These are phyloP conservation scores for Lactifluus pinguis DNA, from an alignment of 768 basidiomycete species.

Conservation along the genomic window DNA sequence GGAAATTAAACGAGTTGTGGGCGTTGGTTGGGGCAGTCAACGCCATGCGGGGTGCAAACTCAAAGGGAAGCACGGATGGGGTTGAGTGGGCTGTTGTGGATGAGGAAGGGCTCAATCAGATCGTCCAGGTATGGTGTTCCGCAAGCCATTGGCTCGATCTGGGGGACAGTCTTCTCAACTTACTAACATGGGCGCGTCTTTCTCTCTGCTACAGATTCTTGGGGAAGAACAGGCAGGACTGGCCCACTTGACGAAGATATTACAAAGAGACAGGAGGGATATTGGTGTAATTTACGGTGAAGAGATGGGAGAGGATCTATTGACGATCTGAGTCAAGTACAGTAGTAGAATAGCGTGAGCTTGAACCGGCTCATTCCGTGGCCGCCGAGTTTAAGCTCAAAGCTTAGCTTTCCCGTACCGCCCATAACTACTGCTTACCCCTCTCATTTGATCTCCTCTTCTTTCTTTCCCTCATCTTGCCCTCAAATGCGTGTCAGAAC, in stretches of 20 bases:
- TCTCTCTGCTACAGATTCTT: constrained; percentile 43
- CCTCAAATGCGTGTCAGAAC: constrained; percentile 72
- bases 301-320: constrained; percentile 6
- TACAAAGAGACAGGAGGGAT: constrained; percentile 50
- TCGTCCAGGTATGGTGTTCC: constrained; percentile 49
- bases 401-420: neutral
- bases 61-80: constrained; percentile 34
- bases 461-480: neutral
- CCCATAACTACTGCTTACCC: neutral
- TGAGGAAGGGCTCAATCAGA: constrained; percentile 70
- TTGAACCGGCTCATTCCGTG: neutral
- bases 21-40: constrained; percentile 68
- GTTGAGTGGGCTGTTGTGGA: constrained; percentile 81
- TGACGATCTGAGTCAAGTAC: neutral
- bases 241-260: constrained; percentile 67
- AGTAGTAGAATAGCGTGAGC: neutral
- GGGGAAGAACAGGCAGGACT: constrained; percentile 72
- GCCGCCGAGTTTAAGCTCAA: constrained; percentile 7
- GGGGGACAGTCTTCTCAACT: neutral
- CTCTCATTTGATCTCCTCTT: neutral
- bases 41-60: constrained; percentile 43
- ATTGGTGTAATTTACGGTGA: constrained; percentile 19
- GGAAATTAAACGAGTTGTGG: constrained; percentile 80
- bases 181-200: neutral
- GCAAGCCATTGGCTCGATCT: constrained; percentile 1